Evolutionary conservation across 2,329 filamentous ascomycete genomes (phyloP).

Genomic region (Colletotrichum aenigma): DNA sequence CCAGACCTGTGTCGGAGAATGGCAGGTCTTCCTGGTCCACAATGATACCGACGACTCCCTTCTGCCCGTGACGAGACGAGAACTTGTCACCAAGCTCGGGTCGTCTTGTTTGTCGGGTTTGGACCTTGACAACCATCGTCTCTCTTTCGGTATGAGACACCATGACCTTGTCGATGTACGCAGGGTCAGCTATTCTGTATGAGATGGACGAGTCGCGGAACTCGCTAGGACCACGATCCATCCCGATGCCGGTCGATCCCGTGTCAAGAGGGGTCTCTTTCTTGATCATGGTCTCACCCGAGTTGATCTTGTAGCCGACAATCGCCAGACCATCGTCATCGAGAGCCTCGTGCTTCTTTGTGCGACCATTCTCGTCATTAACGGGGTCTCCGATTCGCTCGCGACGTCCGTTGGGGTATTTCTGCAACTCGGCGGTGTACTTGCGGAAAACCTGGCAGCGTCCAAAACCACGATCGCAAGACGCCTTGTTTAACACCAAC

Average conservation of each 20-base stretch:
- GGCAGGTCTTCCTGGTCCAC: constrained; percentile 97
- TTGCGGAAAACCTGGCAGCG: constrained; percentile 99
- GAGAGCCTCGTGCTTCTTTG: constrained; percentile 73
- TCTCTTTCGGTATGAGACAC: constrained; percentile 88
- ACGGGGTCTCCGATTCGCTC: constrained; percentile 67
- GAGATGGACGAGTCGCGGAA: constrained; percentile 73
- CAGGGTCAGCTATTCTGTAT: constrained; percentile 83
- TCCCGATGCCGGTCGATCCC: constrained; percentile 72
- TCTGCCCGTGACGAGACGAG: constrained; percentile 96
- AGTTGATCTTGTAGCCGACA: constrained; percentile 79
- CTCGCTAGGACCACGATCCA: constrained; percentile 66
- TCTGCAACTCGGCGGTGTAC: constrained; percentile 83
- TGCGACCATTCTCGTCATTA: constrained; percentile 62
- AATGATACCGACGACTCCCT: constrained; percentile 96
- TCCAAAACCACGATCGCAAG: constrained; percentile 92
- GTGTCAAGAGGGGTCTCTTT: constrained; percentile 86
- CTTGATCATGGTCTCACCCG: constrained; percentile 87
- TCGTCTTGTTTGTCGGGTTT: constrained; percentile 92
- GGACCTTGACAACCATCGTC: constrained; percentile 86
- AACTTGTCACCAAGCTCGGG: constrained; percentile 99
- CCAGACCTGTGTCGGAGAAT: constrained; percentile 87
- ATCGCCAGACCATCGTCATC: constrained; percentile 88
- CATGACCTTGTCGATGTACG: constrained; percentile 96
- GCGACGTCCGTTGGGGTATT: constrained; percentile 81
- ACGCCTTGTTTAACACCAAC: constrained; percentile 94